Conservation (phyloP, 495 filamentous ascomycete species). For the Aspergillus sclerotioniger region DNA sequence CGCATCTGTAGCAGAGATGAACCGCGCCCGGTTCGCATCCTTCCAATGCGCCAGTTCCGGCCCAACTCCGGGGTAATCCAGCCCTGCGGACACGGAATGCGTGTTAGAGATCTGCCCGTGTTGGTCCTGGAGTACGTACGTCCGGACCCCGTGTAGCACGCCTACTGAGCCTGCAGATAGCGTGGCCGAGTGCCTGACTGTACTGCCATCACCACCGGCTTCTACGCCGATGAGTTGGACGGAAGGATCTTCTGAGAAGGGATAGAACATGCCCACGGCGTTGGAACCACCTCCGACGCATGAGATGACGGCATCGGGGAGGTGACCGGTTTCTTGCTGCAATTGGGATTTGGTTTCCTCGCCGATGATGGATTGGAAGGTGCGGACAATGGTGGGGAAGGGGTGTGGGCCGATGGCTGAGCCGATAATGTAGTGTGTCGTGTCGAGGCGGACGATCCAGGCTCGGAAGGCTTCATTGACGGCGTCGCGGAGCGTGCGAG, state of each 20-base stretch:
- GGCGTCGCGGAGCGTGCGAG: constrained; percentile 82
- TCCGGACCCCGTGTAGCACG: constrained; percentile 92
- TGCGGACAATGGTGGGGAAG: constrained; percentile 93
- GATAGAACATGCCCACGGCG: constrained; percentile 93
- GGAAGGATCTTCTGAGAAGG: constrained; percentile 78
- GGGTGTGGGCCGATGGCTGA: constrained; percentile 93
- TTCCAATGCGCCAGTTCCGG: constrained; percentile 83
- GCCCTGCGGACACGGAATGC: constrained; percentile 93
- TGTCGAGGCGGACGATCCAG: constrained; percentile 81
- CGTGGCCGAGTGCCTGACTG: constrained; percentile 95
- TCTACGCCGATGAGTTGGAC: constrained; percentile 93
- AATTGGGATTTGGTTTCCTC: constrained; percentile 91
- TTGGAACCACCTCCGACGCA: constrained; percentile 95
- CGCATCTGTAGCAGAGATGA: constrained; percentile 81
- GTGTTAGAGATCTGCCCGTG: constrained; percentile 93
- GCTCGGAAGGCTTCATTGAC: constrained; percentile 91
- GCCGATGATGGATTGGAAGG: constrained; percentile 92
- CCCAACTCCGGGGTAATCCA: constrained; percentile 96
- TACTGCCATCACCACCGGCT: constrained; percentile 82
- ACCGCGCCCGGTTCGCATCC: constrained; percentile 67
- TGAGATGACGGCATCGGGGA: constrained; percentile 93
- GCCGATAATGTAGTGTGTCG: constrained; percentile 96
- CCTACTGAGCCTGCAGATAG: constrained; percentile 84
- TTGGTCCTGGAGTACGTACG: constrained; percentile 88
- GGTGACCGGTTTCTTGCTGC: constrained; percentile 72